These are phyloP conservation scores for Botryobasidium botryosum DNA, from an alignment of 768 basidiomycete species.

Conservation along the genomic window DNA sequence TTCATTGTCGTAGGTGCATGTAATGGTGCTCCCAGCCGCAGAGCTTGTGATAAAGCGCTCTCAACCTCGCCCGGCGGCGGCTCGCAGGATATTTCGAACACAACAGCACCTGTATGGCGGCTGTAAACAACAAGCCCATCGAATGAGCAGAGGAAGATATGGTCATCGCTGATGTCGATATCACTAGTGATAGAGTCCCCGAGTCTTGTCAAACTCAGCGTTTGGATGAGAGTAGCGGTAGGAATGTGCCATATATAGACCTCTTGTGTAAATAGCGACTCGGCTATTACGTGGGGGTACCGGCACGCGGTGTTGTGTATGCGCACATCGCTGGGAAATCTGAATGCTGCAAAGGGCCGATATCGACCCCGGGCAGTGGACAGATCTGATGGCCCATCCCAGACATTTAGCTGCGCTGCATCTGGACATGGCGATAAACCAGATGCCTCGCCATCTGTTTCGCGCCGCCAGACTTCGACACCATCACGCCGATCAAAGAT, in stretches of 20 bases:
- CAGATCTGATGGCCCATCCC: background rate
- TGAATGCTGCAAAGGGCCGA: conserved; percentile 41
- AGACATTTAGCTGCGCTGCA: background rate
- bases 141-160: conserved; percentile 43
- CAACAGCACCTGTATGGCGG: background rate
- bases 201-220: conserved; percentile 19
- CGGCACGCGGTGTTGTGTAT: conserved; percentile 44
- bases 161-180: conserved; percentile 42
- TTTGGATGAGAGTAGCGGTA: conserved; percentile 31
- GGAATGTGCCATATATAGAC: conserved; percentile 51
- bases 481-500: conserved; percentile 41
- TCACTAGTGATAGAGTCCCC: conserved; percentile 26
- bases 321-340: conserved; percentile 27
- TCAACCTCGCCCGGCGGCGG: background rate
- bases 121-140: conserved; percentile 33
- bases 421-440: background rate
- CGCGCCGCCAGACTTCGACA: conserved; percentile 48
- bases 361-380: conserved; percentile 32
- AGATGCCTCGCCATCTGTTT: background rate
- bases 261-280: conserved; percentile 19
- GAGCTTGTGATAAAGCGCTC: background rate
- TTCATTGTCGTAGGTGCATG: background rate
- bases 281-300: conserved; percentile 45
- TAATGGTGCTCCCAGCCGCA: background rate
- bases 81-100: background rate